Conservation (phyloP, 2,329 filamentous ascomycete species). For the Colletotrichum falcatum region DNA sequence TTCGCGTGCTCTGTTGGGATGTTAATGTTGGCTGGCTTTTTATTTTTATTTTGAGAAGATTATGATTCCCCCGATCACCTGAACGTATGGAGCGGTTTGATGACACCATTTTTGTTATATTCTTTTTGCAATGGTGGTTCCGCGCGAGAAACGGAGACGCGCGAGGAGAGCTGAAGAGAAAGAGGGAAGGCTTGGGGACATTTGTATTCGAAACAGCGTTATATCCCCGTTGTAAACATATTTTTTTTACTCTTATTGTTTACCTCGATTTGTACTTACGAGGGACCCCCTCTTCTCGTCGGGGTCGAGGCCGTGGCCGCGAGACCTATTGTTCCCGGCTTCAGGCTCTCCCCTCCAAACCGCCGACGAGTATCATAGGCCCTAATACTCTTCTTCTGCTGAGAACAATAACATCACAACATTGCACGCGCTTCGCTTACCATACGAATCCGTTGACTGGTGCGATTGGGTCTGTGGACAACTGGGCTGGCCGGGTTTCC, state of each 20-base stretch:
- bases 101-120: slow-evolving; percentile 20
- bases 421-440: slow-evolving; percentile 20
- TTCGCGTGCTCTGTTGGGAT: slow-evolving; percentile 39
- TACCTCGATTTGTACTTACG: slow-evolving; percentile 8
- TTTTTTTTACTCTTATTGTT: background rate
- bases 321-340: slow-evolving; percentile 11
- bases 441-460: background rate
- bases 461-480: background rate
- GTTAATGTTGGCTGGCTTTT: slow-evolving; percentile 36
- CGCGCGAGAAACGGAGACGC: background rate
- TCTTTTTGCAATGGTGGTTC: slow-evolving; percentile 10
- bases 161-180: slow-evolving; percentile 19
- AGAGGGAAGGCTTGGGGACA: slow-evolving; percentile 27
- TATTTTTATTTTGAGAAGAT: slow-evolving; percentile 19
- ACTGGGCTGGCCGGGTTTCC: background rate
- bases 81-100: slow-evolving; percentile 37
- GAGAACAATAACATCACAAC: slow-evolving; percentile 36
- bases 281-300: slow-evolving; percentile 2
- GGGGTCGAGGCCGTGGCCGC: slow-evolving; percentile 2
- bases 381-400: slow-evolving; percentile 27
- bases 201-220: slow-evolving; percentile 27
- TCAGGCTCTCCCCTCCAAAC: background rate
- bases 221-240: slow-evolving; percentile 31
- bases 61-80: slow-evolving; percentile 39
- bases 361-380: slow-evolving; percentile 23